Percentiles rank a stretch among this genome's conserved stretches.
These are phyloP conservation scores for Kodamaea jinghongensis DNA, from an alignment of 805 yeast species.

Conservation along the genomic window DNA sequence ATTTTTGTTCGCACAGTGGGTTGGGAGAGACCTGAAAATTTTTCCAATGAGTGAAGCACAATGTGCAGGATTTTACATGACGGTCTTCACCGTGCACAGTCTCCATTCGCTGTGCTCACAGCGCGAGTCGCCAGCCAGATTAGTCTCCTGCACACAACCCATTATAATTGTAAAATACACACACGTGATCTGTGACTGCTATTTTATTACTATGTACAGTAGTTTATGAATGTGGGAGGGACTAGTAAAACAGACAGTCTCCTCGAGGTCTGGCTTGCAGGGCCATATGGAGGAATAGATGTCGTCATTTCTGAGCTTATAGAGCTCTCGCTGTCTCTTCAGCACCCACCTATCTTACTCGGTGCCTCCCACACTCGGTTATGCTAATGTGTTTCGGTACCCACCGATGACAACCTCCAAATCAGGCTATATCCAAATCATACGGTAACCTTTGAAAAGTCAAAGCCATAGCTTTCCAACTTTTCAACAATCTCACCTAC, in stretches of 20 bases:
- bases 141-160: too few species aligned
- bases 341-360: slow-evolving; percentile 1
- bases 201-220: slow-evolving; percentile 3
- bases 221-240: slow-evolving; percentile 4
- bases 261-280: too few species aligned
- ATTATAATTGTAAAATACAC: neutral
- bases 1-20: slow-evolving; percentile 6
- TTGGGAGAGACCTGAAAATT: slow-evolving; percentile 9
- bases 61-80: slow-evolving; percentile 5
- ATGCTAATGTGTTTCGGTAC: neutral
- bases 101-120: too few species aligned
- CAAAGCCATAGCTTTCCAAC: slow-evolving; percentile 45
- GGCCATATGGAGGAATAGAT: too few species aligned
- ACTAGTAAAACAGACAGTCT: too few species aligned
- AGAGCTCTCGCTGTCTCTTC: neutral
- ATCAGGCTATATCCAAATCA: neutral
- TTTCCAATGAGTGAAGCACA: slow-evolving; percentile 5
- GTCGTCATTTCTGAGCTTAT: too few species aligned
- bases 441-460: slow-evolving; percentile 31
- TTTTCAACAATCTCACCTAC: slow-evolving; percentile 49
- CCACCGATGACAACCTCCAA: neutral
- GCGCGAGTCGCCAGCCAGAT: too few species aligned
- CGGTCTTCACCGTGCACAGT: too few species aligned
- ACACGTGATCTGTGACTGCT: slow-evolving; percentile 16
- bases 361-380: neutral